Evolutionary conservation across 352 stramenopile genomes (phyloP), one percentile per base, ranked within the genome.

Genomic region (Pythium chondricola): DNA sequence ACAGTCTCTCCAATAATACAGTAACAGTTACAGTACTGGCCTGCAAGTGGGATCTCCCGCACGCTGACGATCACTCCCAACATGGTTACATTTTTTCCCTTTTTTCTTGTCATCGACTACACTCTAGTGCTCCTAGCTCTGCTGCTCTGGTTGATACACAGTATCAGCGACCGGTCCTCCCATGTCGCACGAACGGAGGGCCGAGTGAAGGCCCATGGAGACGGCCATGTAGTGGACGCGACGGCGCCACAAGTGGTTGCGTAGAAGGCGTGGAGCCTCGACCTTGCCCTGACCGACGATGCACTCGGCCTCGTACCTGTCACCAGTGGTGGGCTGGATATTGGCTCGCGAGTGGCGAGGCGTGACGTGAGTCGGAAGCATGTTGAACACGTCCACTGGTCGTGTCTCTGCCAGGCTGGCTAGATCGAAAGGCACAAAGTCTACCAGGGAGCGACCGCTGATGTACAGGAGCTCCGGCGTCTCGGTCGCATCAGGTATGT

Each of bases 371-470:
- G 62, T 71, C 27, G 71, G 66, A 8, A 69, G 63, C 24, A 61
- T 48, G 36, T 73, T 74, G 51, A 71, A 76, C 36, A 75, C 27
- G 33, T 62, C 57, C 42, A 67, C 69, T 43, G 48, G 52, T 2
- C 48, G 53, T 16, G 58, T 44, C n/a, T 55, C 48, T 14, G 48
- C 56, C 2, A 63, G 31, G 32, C 76, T 63, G 17, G 71, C 48
- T 33, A 67, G 50, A 7, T 62, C 55, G 26, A 74, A 63, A 1
- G 74, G 71, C 31, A 71, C 71, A 17, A 68, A 56, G 20, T 86
- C 71, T 11, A 86, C 41, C 33, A 86, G 46, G 30, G 61, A 58
- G 24, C 73, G 73, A 20, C 74, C 75, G 41, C 80, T 83, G 18
- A 83, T 58, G 49, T 85, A 85, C 1, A 87, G 48, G 17, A 87